Base-by-base conservation (phyloP, 176 grass and related monocot species). In the Rhipidocladum racemiflorum region DNA sequence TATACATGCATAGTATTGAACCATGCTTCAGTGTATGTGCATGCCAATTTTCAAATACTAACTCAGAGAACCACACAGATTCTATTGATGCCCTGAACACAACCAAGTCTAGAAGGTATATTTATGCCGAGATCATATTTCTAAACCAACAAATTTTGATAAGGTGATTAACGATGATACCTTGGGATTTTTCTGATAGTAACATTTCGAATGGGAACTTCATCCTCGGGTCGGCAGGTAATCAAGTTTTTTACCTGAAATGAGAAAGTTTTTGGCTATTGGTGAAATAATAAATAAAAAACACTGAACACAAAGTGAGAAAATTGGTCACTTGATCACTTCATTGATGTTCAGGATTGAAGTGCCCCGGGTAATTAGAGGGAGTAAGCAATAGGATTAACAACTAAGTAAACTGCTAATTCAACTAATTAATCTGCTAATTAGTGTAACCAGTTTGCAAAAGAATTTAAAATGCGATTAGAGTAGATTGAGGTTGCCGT, bases 161-260 rank as follows among this genome's bases (percentile, higher is more conserved):
- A 81, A 90, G 62, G 65, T 82, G 63, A 70, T 68, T 73, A 65
- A 45, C 82, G 13, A 72, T 48, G 6, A 15, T 93, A 99, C 96
- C 96, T 94, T 81, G 96, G 96, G 84, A 99, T 99, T 91, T 87
- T 95, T 87, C 96, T 88, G 89, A 99, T 99, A 62, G 92, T 99
- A 81, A 95, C 92, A 88, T 95, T 88, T 87, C 87, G 89, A 71
- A 93, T 70, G 66, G 96, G 96, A 57, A 91, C 90, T 81, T 95
- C 87, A 43, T 99, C 96, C 65, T 95, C 92, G 17, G 92, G 62
- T 51, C 87, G 91, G 77, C 92, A 93, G 80, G 91, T 93, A 57
- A 99, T 89, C 89, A 99, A 88, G 88, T 99, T 99, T 89, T 99
- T 99, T 30, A 95, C 96, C 96, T 99, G 84, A 65, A 57, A 80